These are phyloP conservation scores for Phaeotremella skinneri DNA, from an alignment of 768 basidiomycete genomes.

Conservation along the genomic window DNA sequence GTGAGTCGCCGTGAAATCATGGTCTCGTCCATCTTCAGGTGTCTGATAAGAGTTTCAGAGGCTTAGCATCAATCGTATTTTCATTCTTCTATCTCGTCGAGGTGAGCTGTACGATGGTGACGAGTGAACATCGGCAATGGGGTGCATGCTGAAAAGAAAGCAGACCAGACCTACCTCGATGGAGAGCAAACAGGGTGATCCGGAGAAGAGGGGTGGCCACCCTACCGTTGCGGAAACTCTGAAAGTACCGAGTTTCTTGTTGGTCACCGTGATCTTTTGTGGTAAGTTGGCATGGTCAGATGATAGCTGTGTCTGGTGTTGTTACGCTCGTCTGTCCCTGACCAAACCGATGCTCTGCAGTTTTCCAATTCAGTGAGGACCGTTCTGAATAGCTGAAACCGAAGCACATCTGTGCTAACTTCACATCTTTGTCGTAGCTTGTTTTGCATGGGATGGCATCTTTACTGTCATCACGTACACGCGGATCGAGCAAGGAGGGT, in stretches of 20 bases:
- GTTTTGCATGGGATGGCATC: slow-evolving; percentile 32
- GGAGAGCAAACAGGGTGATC: no score
- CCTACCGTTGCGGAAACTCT: slow-evolving; percentile 13
- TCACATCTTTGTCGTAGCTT: slow-evolving; percentile 8
- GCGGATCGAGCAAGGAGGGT: slow-evolving; percentile 22
- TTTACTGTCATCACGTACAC: slow-evolving; percentile 37
- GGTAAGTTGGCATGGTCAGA: slow-evolving; percentile 7
- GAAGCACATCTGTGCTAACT: slow-evolving; percentile 5
- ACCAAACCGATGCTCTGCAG: slow-evolving; percentile 10
- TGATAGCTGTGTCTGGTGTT: neutral
- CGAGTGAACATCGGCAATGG: no score
- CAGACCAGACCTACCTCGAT: neutral
- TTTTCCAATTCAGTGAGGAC: slow-evolving; percentile 20
- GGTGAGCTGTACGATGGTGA: neutral
- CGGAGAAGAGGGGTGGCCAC: neutral
- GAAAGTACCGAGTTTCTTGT: slow-evolving; percentile 23
- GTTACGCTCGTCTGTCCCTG: neutral
- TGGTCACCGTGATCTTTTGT: slow-evolving; percentile 23
- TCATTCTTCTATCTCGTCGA: slow-evolving; percentile 13
- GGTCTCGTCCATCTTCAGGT: neutral
- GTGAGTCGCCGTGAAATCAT: slow-evolving; percentile 11
- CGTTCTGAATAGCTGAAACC: neutral
- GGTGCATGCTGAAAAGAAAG: neutral
- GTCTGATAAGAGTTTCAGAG: neutral
- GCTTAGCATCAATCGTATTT: slow-evolving; percentile 7